Evolutionary conservation across 2,329 filamentous ascomycete species (phyloP).

Genomic region (Rosellinia necatrix): DNA sequence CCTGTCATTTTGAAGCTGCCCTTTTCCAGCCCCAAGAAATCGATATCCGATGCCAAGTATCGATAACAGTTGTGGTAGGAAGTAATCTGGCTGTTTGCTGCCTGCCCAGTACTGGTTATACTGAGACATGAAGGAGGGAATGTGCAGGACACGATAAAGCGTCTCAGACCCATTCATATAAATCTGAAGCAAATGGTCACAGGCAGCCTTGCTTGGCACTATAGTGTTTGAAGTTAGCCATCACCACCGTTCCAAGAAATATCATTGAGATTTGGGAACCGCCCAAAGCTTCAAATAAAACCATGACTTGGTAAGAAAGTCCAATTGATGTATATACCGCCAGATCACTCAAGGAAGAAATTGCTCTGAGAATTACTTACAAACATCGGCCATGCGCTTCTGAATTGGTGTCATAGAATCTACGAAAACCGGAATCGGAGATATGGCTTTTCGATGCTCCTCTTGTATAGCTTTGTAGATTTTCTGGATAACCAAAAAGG

Average conservation of each 20-base stretch:
- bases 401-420: conserved; percentile 63
- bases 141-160: conserved; percentile 58
- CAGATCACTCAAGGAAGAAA: background rate
- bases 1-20: conserved; percentile 54
- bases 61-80: conserved; percentile 58
- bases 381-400: conserved; percentile 61
- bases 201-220: conserved; percentile 54
- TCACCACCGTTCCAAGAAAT: no score
- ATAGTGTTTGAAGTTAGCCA: background rate
- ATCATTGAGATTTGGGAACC: no score
- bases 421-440: conserved; percentile 60
- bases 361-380: background rate
- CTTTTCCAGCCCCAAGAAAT: conserved; percentile 56
- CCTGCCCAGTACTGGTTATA: conserved; percentile 59
- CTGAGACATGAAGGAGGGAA: conserved; percentile 55
- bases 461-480: conserved; percentile 55
- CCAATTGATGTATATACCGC: no score
- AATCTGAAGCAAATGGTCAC: conserved; percentile 54
- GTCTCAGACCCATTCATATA: conserved; percentile 58
- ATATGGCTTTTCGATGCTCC: conserved; percentile 51
- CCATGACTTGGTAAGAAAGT: no score
- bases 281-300: no score
- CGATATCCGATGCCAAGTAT: conserved; percentile 59
- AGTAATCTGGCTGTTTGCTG: conserved; percentile 51
- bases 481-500: conserved; percentile 51